These are phyloP conservation scores for Suhomyces chickasaworum DNA, from an alignment of 1,139 yeast species.

Conservation along the genomic window DNA sequence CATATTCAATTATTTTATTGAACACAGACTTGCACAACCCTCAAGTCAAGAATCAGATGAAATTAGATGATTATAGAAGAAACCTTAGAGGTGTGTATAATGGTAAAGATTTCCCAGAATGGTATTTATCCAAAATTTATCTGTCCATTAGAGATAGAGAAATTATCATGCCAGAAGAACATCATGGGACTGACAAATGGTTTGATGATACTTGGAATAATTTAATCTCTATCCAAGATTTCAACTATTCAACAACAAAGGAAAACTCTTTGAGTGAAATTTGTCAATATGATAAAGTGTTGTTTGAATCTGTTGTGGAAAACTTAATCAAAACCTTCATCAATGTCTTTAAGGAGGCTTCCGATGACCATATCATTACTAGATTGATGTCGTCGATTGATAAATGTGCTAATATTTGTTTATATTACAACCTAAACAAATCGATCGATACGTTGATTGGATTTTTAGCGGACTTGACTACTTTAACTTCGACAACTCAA, in stretches of 20 bases:
- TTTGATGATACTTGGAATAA: constrained; percentile 95
- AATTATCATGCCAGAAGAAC: constrained; percentile 97
- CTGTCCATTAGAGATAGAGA: constrained; percentile 80
- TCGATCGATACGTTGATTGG: constrained; percentile 67
- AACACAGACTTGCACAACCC: constrained; percentile 82
- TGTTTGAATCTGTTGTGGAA: constrained; percentile 65
- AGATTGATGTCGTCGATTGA: constrained; percentile 87
- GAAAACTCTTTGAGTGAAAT: constrained; percentile 27
- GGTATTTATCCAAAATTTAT: constrained; percentile 83
- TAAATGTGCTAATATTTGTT: constrained; percentile 76
- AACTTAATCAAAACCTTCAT: constrained; percentile 69
- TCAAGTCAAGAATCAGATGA: constrained; percentile 84
- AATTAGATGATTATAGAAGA: constrained; percentile 73
- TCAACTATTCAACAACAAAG: constrained; percentile 17
- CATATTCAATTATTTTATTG: constrained; percentile 75
- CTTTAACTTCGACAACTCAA: constrained; percentile 38
- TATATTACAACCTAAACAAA: constrained; percentile 56
- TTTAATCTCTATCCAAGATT: constrained; percentile 57
- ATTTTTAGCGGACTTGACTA: constrained; percentile 64
- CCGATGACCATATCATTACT: constrained; percentile 87
- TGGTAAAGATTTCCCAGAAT: constrained; percentile 76
- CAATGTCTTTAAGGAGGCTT: constrained; percentile 79
- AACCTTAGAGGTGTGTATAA: constrained; percentile 82
- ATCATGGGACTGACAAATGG: constrained; percentile 82
- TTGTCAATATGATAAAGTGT: constrained; percentile 62